Evolutionary conservation across 352 stramenopile species (phyloP).

Genomic region (Globisporangium nagaii): DNA sequence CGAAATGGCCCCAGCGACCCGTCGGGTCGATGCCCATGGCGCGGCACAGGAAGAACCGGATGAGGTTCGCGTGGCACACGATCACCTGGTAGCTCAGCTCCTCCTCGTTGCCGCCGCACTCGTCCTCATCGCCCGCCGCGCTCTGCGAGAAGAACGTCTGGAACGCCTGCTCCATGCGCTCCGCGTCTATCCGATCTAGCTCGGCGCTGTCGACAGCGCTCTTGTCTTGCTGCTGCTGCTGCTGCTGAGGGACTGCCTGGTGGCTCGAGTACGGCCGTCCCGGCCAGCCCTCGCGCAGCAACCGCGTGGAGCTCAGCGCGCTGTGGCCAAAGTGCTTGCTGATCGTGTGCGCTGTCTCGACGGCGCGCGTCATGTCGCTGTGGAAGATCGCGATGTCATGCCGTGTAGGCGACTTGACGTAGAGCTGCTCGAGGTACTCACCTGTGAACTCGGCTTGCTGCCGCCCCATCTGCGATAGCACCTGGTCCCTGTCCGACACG

Average conservation of each 20-base stretch:
- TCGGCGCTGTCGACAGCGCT: slow-evolving; percentile 13
- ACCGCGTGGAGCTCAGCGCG: slow-evolving; percentile 25
- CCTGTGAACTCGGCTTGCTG: slow-evolving; percentile 69
- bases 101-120: slow-evolving; percentile 28
- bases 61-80: slow-evolving; percentile 82
- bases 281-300: slow-evolving; percentile 77
- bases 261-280: slow-evolving; percentile 51
- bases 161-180: slow-evolving; percentile 65
- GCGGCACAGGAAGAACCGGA: slow-evolving; percentile 77
- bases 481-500: slow-evolving; percentile 54
- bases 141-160: slow-evolving; percentile 34
- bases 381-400: slow-evolving; percentile 60
- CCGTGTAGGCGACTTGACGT: slow-evolving; percentile 45
- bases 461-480: slow-evolving; percentile 74
- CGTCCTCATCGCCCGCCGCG: slow-evolving; percentile 22
- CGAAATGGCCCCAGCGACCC: slow-evolving; percentile 72
- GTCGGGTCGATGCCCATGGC: slow-evolving; percentile 51
- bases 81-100: slow-evolving; percentile 55
- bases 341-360: slow-evolving; percentile 69
- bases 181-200: slow-evolving; percentile 33
- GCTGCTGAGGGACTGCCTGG: slow-evolving; percentile 9
- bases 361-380: slow-evolving; percentile 69
- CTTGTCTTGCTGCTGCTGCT: background rate
- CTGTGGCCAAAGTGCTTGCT: slow-evolving; percentile 41
- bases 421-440: slow-evolving; percentile 55